These are phyloP conservation scores for Kazachstania africana DNA, from an alignment of 805 yeast species.

Conservation along the genomic window DNA sequence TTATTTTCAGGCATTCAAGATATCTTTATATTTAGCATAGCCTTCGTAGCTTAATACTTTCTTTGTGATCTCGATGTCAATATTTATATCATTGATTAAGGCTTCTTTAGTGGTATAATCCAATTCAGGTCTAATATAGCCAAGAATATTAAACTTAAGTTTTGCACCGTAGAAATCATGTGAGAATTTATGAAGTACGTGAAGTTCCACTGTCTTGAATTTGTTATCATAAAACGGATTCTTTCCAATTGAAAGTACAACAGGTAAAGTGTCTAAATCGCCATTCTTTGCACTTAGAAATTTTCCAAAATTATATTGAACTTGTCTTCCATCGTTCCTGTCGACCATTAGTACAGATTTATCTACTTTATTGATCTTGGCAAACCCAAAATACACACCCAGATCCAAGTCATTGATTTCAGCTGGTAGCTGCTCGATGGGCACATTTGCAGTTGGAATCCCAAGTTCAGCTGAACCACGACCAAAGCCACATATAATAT, in stretches of 20 bases:
- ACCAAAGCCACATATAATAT: slow-evolving; percentile 77
- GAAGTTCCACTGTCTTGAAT: slow-evolving; percentile 76
- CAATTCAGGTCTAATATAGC: slow-evolving; percentile 84
- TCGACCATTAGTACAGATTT: slow-evolving; percentile 11
- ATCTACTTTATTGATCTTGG: slow-evolving; percentile 24
- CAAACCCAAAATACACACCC: slow-evolving; percentile 89
- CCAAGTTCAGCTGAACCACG: slow-evolving; percentile 91
- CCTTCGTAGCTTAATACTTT: slow-evolving; percentile 1
- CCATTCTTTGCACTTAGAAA: slow-evolving; percentile 25
- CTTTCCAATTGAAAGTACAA: slow-evolving; percentile 94
- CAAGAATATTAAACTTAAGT: slow-evolving; percentile 60
- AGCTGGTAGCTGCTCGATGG: slow-evolving; percentile 38
- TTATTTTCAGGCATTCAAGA: too few relatives aligned
- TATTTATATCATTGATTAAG: slow-evolving; percentile 68
- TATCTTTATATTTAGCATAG: slow-evolving; percentile 3
- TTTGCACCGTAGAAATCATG: slow-evolving; percentile 72
- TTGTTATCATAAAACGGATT: slow-evolving; percentile 82
- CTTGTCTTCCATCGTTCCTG: slow-evolving; percentile 31
- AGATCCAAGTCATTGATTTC: slow-evolving; percentile 36
- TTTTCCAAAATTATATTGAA: slow-evolving; percentile 52
- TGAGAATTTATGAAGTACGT: slow-evolving; percentile 63
- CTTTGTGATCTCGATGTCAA: slow-evolving; percentile 61
- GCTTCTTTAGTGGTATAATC: slow-evolving; percentile 79
- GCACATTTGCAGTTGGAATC: slow-evolving; percentile 89
- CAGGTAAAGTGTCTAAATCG: slow-evolving; percentile 50